phyloP scores from a whole-genome alignment of 2,329 filamentous ascomycete species.

The Fusarium cyanostomum region DNA sequence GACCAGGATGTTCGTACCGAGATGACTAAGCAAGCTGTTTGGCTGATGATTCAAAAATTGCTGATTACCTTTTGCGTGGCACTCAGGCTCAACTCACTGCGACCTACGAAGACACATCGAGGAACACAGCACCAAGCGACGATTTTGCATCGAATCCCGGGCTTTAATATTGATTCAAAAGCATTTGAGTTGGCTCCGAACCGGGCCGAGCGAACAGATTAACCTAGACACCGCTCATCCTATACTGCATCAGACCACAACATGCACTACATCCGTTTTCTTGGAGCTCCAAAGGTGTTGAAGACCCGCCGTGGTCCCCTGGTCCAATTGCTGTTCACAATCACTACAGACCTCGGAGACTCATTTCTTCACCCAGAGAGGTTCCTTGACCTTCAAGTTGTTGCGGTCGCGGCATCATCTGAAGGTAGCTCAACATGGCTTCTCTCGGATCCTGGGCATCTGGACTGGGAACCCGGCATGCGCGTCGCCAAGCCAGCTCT shows the following conservation, averaged over 20 bases:
- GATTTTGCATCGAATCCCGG: background rate
- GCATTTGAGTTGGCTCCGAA: background rate
- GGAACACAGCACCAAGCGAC: background rate
- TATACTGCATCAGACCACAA: conserved; percentile 3
- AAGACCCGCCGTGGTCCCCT: conserved; percentile 37
- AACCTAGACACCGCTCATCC: background rate
- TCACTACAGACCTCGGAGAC: conserved; percentile 68
- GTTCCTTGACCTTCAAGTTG: conserved; percentile 55
- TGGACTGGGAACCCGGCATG: conserved; percentile 49
- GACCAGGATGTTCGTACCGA: background rate
- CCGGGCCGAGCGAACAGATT: background rate
- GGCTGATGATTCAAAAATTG: conserved; percentile 18
- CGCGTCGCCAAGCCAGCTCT: conserved; percentile 52
- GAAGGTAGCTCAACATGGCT: conserved; percentile 38
- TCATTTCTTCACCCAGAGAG: conserved; percentile 58
- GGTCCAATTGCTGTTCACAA: conserved; percentile 60
- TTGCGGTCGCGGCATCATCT: conserved; percentile 40
- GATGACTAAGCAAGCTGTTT: conserved; percentile 26
- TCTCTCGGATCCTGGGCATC: conserved; percentile 39
- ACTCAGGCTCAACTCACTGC: conserved; percentile 12
- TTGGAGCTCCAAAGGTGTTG: conserved; percentile 57
- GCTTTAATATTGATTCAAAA: background rate
- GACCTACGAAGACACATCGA: conserved; percentile 4
- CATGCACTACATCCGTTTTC: conserved; percentile 68
- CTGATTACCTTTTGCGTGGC: conserved; percentile 6